These are phyloP conservation scores for Colletotrichum phormii DNA, from an alignment of 2,329 filamentous ascomycete species.

Conservation along the genomic window DNA sequence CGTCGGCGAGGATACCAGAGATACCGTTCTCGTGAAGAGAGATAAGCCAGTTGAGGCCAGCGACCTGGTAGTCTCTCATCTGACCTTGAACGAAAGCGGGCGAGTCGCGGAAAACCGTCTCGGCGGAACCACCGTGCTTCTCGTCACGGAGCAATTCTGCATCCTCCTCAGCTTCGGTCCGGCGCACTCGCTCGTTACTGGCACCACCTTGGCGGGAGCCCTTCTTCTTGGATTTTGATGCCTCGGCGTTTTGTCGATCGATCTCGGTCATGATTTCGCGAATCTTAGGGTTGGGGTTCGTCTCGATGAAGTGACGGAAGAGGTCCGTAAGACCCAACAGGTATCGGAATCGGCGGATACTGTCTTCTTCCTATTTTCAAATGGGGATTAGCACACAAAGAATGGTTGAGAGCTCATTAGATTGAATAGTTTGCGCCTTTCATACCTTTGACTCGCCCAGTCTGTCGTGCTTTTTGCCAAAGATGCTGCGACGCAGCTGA, in stretches of 20 bases:
- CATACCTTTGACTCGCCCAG: constrained; percentile 91
- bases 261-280: constrained; percentile 95
- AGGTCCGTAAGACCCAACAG: constrained; percentile 94
- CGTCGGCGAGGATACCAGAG: constrained; percentile 95
- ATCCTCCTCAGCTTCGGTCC: constrained; percentile 98
- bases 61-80: constrained; percentile 97
- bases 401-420: background rate
- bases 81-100: constrained; percentile 87
- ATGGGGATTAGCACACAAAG: background rate
- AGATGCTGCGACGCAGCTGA: constrained; percentile 89
- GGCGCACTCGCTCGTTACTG: constrained; percentile 79
- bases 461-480: constrained; percentile 94
- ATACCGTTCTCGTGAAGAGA: constrained; percentile 99
- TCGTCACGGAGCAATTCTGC: constrained; percentile 90
- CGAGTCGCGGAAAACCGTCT: constrained; percentile 94
- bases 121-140: constrained; percentile 85
- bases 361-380: constrained; percentile 84
- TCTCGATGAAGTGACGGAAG: constrained; percentile 98
- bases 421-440: background rate
- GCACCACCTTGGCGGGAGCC: constrained; percentile 87
- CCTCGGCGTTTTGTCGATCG: constrained; percentile 88
- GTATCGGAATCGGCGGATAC: constrained; percentile 93
- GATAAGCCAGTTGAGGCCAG: constrained; percentile 96
- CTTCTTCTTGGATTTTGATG: constrained; percentile 77
- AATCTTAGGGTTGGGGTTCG: constrained; percentile 94